Evolutionary conservation across 352 stramenopile species (phyloP), one percentile per base, ranked within the genome.

Genomic region (Peronospora destructor): DNA sequence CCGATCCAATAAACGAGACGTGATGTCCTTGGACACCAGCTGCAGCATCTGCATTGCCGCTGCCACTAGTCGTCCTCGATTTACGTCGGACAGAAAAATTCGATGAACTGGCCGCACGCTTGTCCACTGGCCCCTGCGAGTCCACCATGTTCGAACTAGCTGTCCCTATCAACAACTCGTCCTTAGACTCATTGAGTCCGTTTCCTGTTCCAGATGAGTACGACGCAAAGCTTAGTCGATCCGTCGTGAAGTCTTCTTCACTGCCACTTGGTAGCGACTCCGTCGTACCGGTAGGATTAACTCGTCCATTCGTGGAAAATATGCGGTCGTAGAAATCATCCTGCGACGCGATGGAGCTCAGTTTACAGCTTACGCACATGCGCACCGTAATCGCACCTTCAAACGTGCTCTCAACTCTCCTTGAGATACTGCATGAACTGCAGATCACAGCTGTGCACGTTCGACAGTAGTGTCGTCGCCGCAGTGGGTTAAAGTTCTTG

Each of bases 321-420:
- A 88, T 86, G 36, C 71, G 72, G 61, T 88, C 74, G 60, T 90
- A 88, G 45, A 87, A 90, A 53, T 91, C 79, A 46, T 87, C 76
- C 30, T 86, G 71, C 6, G 66, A 64, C 35, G 76, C 64, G 11
- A 76, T 73, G 30, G 76, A 74, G 59, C 76, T 85, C 50, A 88
- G 63, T 57, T 90, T 92, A 64, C 83, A 94, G 51, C 67, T 76
- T 26, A 90, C 71, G 54, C 83, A 94, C 51, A 91, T 82, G 47
- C 83, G 80, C 54, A 82, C 61, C 10, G 74, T 88, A 19, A 70
- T 68, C 3, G 63, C 50, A 21, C 70, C 68, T 36, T 84, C 73
- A 40, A 84, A 73, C 6, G 52, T 67, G 6, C 64, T 65, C 32
- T 81, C 73, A 10, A 76, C 59, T 48, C 76, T 87, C 56, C 83